Conservation (phyloP, 176 grass and related monocot genomes). For the Chloris gayana region DNA sequence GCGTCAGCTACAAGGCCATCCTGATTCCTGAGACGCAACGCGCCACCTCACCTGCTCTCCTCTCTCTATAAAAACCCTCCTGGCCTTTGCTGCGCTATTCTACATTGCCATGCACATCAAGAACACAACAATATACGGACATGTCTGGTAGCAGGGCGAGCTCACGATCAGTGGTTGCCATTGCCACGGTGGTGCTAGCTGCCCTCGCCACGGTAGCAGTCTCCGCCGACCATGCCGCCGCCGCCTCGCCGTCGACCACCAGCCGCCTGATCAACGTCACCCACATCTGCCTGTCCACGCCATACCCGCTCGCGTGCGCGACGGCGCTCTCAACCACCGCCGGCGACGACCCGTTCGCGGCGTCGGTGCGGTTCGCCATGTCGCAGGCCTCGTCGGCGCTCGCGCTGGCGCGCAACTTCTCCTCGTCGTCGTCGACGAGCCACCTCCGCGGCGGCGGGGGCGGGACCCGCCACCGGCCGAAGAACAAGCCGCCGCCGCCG, state of each 20-base stretch:
- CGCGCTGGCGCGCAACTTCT: constrained; percentile 39
- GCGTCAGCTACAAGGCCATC: background rate
- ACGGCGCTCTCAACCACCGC: constrained; percentile 41
- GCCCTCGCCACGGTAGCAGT: constrained; percentile 25
- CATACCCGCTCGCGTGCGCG: constrained; percentile 61
- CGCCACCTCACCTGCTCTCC: background rate
- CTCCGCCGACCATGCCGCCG: background rate
- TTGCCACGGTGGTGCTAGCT: constrained; percentile 22
- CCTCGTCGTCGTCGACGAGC: background rate
- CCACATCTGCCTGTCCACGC: constrained; percentile 58
- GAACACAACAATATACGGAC: background rate
- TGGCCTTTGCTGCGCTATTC: background rate
- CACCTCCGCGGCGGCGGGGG: too few species aligned
- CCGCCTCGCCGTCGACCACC: background rate
- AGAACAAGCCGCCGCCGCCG: background rate
- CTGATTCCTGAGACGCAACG: background rate
- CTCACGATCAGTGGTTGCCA: background rate
- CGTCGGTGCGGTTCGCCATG: constrained; percentile 79
- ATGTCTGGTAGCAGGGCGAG: constrained; percentile 14
- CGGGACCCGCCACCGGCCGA: too few species aligned
- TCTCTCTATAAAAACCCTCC: background rate
- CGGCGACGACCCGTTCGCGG: constrained; percentile 40
- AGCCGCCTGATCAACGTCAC: constrained; percentile 14
- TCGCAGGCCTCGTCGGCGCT: constrained; percentile 44
- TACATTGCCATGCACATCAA: background rate